Percentiles rank a stretch among this genome's conserved stretches.
Conservation (phyloP, 192 early-diverging fungal genomes). For the Umbelopsis ramanniana region DNA sequence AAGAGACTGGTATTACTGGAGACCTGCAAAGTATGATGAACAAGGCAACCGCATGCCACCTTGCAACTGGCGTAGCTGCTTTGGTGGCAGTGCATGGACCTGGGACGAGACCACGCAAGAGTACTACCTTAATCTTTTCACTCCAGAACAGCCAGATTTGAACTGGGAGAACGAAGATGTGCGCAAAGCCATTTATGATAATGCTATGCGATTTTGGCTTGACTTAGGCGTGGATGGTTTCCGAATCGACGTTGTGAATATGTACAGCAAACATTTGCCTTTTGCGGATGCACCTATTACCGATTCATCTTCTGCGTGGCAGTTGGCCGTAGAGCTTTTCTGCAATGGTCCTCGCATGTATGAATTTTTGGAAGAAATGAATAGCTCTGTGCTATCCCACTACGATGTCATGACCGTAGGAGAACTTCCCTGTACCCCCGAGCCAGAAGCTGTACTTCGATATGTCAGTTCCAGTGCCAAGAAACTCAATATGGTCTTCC, state of each 20-base stretch:
- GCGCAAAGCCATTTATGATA: background rate
- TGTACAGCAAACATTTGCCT: background rate
- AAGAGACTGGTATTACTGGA: conserved; percentile 17
- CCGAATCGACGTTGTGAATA: conserved; percentile 1
- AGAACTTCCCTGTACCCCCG: background rate
- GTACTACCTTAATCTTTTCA: background rate
- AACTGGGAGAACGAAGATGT: conserved; percentile 15
- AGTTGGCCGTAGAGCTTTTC: background rate
- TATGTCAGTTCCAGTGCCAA: background rate
- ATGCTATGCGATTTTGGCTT: conserved; percentile 12
- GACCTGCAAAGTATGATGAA: conserved; percentile 7
- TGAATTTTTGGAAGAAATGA: conserved; percentile 2
- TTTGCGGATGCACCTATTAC: background rate
- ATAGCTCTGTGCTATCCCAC: background rate
- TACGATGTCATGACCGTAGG: conserved; percentile 19
- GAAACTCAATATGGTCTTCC: conserved; percentile 10
- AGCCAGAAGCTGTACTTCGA: background rate
- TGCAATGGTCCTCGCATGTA: conserved; percentile 2
- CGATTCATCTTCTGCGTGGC: background rate
- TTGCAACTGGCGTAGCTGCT: conserved; percentile 6
- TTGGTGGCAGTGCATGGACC: conserved; percentile 7
- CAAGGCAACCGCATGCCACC: background rate
- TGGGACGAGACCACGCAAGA: conserved; percentile 7
- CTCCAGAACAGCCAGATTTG: background rate
- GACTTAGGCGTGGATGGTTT: conserved; percentile 14